A percentile compares a stretch with the other conserved stretches of the same genome.
These are phyloP conservation scores for Mortierella sp. DNA, from an alignment of 371 early-diverging fungal species.

Conservation along the genomic window DNA sequence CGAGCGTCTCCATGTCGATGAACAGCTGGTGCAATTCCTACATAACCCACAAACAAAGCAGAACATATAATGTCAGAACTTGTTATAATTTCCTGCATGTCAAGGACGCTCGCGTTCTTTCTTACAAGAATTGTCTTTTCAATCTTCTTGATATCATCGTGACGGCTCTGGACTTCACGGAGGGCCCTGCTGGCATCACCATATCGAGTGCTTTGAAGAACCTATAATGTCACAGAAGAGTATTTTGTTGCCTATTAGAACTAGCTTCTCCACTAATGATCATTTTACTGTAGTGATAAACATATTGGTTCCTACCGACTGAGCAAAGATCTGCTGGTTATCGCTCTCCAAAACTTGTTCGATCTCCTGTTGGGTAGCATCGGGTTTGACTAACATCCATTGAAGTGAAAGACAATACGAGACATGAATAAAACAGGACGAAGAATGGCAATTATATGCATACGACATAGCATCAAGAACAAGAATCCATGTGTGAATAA, in stretches of 20 bases:
- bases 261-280: too few species aligned
- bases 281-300: background rate
- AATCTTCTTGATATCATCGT: constrained; percentile 90
- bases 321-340: constrained; percentile 85
- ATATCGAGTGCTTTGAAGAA: constrained; percentile 79
- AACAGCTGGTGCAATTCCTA: constrained; percentile 92
- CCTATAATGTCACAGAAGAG: constrained; percentile 47
- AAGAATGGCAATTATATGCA: too few species aligned
- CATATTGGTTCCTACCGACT: constrained; percentile 72
- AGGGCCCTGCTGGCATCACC: constrained; percentile 87
- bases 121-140: constrained; percentile 84
- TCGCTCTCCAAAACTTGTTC: constrained; percentile 82
- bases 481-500: too few species aligned
- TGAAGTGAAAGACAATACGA: background rate
- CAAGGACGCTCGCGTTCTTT: background rate
- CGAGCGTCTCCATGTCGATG: constrained; percentile 91
- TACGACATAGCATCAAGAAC: too few species aligned
- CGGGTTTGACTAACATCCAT: constrained; percentile 77
- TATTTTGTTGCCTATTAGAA: background rate
- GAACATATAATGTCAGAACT: background rate
- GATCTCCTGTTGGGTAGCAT: constrained; percentile 86
- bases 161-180: constrained; percentile 87
- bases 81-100: background rate
- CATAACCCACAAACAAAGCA: background rate
- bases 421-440: background rate